Percentiles rank a stretch among this genome's conserved stretches.
Evolutionary conservation across 2,329 filamentous ascomycete genomes (phyloP).

Genomic region (Pezicula neosporulosa): DNA sequence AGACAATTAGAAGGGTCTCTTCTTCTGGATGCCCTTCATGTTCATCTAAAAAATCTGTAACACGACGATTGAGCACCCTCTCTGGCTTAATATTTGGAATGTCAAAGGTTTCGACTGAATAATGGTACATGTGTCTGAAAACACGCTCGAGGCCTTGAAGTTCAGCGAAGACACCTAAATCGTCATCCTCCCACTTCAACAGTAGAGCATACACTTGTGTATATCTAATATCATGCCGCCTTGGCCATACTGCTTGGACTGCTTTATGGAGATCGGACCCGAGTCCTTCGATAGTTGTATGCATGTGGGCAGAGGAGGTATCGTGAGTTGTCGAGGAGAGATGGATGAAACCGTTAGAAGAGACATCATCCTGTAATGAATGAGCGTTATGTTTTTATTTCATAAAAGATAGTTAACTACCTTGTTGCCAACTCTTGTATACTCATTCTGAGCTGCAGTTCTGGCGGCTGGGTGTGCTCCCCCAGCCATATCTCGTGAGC

Average conservation of each 20-base stretch:
- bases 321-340: conserved; percentile 1
- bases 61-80: conserved; percentile 1
- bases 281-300: conserved; percentile 1
- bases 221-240: conserved; percentile 3
- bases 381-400: too few relatives aligned
- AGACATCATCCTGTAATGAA: background rate
- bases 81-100: conserved; percentile 6
- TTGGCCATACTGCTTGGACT: conserved; percentile 7
- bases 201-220: conserved; percentile 6
- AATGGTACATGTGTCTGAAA: conserved; percentile 5
- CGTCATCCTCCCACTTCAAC: conserved; percentile 9
- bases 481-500: too few relatives aligned
- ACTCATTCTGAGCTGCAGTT: background rate
- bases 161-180: conserved; percentile 4
- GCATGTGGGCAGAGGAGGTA: too few relatives aligned
- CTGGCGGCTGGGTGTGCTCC: too few relatives aligned
- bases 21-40: conserved; percentile 1
- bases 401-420: too few relatives aligned
- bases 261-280: conserved; percentile 1
- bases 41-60: background rate
- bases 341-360: conserved; percentile 1
- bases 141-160: conserved; percentile 2
- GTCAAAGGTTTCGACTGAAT: conserved; percentile 1
- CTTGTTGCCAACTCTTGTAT: background rate
- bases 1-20: conserved; percentile 8